Base-by-base conservation (phyloP, 352 stramenopile genomes). In the Salisapilia sapeloensis region DNA sequence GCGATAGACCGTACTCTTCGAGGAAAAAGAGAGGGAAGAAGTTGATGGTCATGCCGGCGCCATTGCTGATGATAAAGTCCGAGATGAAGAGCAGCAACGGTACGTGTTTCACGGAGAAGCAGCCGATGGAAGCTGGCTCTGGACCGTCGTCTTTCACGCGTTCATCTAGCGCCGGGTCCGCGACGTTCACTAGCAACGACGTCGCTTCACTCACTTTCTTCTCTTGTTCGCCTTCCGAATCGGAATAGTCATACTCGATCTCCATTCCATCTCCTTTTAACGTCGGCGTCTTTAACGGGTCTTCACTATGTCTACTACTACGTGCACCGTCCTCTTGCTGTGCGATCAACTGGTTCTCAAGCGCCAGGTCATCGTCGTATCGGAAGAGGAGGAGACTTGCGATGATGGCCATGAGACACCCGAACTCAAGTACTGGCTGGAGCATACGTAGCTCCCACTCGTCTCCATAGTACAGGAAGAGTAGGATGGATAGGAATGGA, bases 1-100 rank as follows among this genome's bases (percentile, higher is more conserved):
- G 70, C 17, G 70, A 63, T 19, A 86, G 50, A 5, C 55, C 55
- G 47, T 86, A 83, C 36, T 86, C 66, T 19, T 79, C 50, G 46
- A 74, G 77, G 42, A 86, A 86, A 38, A 86, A 86, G 2, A 86
- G 44, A 18, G 70, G 70, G 51, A 86, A 86, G 38, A 86, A 86
- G 35, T 79, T 80, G 46, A 83, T 78, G 0, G 65, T 83, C 70
- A 86, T 86, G 35, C 70, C 70, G 4, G 70, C 70, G 24, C 70
- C 70, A 25, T 86, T 86, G 63, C 63, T 80, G 48, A 86, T 78
- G 41, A 86, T 61, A 42, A 86, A 86, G 46, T 86, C 70, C 11
- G 66, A 72, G 6, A 58, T 19, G 34, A 86, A 86, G 16, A 86
- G 39, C 5, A 86, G 40, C 26, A 52, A 71, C 28, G 70, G 70